Evolutionary conservation across 257 asterid genomes (phyloP), one percentile per base, ranked within the genome.

Genomic region (Avicennia marina): DNA sequence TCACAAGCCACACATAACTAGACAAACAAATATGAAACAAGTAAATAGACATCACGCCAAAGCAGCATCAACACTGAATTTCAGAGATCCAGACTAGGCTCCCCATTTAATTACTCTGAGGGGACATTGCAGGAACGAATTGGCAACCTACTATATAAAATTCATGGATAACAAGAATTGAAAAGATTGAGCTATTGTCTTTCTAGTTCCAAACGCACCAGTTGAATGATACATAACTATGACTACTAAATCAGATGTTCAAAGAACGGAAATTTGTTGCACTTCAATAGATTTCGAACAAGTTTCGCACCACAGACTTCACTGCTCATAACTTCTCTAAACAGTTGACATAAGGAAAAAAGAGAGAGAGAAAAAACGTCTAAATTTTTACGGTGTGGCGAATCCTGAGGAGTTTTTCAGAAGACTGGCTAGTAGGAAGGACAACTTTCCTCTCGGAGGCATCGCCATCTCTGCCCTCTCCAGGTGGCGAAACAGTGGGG

Each of bases 381-480:
- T 5, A 46, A 64, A 25, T 13, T 15, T 40, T 56, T 71, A 91
- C 98, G 47, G 96, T 83, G 71, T 91, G 98, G 45, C 98, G 95
- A 64, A 91, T 83, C 66, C 81, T 66, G 63, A 91, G 94, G 50
- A 91, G 94, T 16, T 47, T 50, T 42, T 79, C 74, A 4, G 98
- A 87, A 2, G 96, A 87, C n/a, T 81, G 79, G 58, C 88, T 85
- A 21, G 96, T 87, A 2, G 98, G 98, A 31, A 87, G 96, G 16
- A 69, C 80, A 18, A 79, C 34, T 69, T 63, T 79, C 32, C 56
- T 70, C 60, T 10, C 56, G 17, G 63, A 52, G 38, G 74, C 56
- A 17, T 29, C 68, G 34, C 11, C 34, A 20, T 29, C 65, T 1
- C 29, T 17, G 10, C 47, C 60, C 57, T 68, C 75, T 15, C 51